A percentile compares a stretch with the other conserved stretches of the same genome.
phyloP scores from a whole-genome alignment of 2,329 filamentous ascomycete species.

The Talaromyces funiculosus region DNA sequence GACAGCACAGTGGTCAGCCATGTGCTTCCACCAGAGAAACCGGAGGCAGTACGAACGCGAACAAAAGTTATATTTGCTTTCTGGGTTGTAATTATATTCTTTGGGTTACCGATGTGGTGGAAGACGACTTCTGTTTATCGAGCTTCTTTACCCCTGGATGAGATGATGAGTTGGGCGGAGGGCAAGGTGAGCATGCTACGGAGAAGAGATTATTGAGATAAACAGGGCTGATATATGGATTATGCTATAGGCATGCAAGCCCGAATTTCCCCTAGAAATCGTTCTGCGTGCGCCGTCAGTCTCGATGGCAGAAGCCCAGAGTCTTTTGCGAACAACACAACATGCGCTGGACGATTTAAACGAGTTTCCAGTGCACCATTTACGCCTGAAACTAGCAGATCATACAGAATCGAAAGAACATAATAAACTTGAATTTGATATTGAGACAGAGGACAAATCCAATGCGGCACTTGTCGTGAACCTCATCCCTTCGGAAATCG shows the following conservation, averaged over 20 bases:
- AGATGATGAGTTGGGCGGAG: conserved; percentile 89
- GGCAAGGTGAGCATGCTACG: conserved; percentile 59
- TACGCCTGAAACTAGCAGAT: conserved; percentile 62
- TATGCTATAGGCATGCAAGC: conserved; percentile 66
- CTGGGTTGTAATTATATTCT: conserved; percentile 75
- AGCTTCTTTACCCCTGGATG: conserved; percentile 71
- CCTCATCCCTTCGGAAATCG: conserved; percentile 50
- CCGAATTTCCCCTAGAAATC: conserved; percentile 81
- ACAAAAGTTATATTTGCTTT: conserved; percentile 76
- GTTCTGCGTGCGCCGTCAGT: conserved; percentile 66
- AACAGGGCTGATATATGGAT: neutral
- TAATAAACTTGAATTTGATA: conserved; percentile 2
- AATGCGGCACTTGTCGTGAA: conserved; percentile 64
- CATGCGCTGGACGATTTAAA: conserved; percentile 80
- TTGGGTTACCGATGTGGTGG: conserved; percentile 95
- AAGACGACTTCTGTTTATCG: conserved; percentile 89
- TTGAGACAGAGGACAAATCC: conserved; percentile 20
- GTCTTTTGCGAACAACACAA: conserved; percentile 74
- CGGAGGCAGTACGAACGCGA: conserved; percentile 63
- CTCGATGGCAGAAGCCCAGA: conserved; percentile 61
- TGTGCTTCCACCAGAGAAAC: conserved; percentile 70
- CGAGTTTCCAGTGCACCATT: conserved; percentile 76
- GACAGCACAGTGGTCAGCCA: conserved; percentile 30
- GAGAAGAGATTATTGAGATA: neutral
- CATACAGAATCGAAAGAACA: conserved; percentile 17